A percentile compares a stretch with the other conserved stretches of the same genome.
These are phyloP conservation scores for Colletotrichum sansevieriae DNA, from an alignment of 2,329 filamentous ascomycete genomes.

Conservation along the genomic window DNA sequence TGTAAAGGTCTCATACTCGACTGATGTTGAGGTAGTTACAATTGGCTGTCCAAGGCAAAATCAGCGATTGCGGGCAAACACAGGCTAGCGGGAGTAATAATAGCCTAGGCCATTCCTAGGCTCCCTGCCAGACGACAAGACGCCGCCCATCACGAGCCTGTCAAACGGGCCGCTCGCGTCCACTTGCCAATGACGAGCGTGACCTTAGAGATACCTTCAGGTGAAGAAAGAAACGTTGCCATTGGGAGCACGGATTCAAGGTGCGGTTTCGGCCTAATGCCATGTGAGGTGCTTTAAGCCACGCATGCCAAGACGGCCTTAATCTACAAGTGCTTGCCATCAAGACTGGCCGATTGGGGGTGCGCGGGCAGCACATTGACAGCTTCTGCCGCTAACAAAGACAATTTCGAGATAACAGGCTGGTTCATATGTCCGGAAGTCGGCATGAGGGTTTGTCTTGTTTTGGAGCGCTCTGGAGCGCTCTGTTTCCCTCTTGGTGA, in stretches of 20 bases:
- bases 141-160: conserved; percentile 18
- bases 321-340: conserved; percentile 4
- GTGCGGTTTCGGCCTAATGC: neutral
- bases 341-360: neutral
- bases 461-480: neutral
- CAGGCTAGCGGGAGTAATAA: neutral
- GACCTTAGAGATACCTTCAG: neutral
- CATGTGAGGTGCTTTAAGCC: conserved; percentile 7
- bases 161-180: conserved; percentile 34
- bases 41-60: neutral
- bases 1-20: conserved; percentile 16
- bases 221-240: conserved; percentile 4
- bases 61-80: neutral
- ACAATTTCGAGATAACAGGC: neutral
- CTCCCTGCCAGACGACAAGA: conserved; percentile 9
- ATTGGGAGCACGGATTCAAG: conserved; percentile 22
- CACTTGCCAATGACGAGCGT: neutral
- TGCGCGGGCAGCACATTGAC: neutral
- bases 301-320: conserved; percentile 26
- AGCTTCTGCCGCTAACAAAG: conserved; percentile 6
- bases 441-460: neutral
- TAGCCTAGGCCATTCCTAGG: neutral
- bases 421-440: conserved; percentile 3
- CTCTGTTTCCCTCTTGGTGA: neutral
- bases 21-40: conserved; percentile 6